phyloP scores from a whole-genome alignment of 208 protist species.

The Tetramitus jugosus region DNA sequence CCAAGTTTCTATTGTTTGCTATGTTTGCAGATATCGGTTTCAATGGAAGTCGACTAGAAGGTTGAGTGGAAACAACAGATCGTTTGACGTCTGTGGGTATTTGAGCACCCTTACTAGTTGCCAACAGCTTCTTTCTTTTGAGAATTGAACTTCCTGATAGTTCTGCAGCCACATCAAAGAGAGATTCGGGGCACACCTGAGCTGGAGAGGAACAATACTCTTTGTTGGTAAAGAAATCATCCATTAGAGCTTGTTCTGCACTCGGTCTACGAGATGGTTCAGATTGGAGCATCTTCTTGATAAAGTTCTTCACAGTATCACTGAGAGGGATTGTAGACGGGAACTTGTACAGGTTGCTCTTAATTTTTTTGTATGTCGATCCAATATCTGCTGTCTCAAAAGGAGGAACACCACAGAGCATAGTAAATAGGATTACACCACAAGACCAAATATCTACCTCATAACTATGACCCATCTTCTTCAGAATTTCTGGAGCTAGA shows the following conservation, averaged over 20 bases:
- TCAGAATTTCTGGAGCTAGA: conserved; percentile 69
- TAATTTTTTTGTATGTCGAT: conserved; percentile 88
- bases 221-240: too few relatives aligned
- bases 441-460: conserved; percentile 96
- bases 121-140: too few relatives aligned
- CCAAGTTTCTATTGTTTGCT: too few relatives aligned
- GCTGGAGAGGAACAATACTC: too few relatives aligned
- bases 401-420: conserved; percentile 90
- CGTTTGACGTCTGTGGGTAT: too few relatives aligned
- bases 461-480: conserved; percentile 80
- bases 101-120: too few relatives aligned
- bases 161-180: too few relatives aligned
- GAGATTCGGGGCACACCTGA: too few relatives aligned
- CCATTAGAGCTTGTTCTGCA: neutral
- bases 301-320: conserved; percentile 67
- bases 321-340: conserved; percentile 58
- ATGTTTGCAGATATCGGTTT: too few relatives aligned
- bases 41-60: too few relatives aligned
- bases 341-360: conserved; percentile 80
- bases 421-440: conserved; percentile 94
- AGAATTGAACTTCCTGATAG: too few relatives aligned
- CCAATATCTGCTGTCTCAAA: conserved; percentile 93
- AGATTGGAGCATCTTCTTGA: conserved; percentile 71
- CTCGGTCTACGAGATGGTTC: conserved; percentile 30
- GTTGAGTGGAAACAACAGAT: too few relatives aligned